Conservation (phyloP, 805 yeast species). For the Candida boleticola region DNA sequence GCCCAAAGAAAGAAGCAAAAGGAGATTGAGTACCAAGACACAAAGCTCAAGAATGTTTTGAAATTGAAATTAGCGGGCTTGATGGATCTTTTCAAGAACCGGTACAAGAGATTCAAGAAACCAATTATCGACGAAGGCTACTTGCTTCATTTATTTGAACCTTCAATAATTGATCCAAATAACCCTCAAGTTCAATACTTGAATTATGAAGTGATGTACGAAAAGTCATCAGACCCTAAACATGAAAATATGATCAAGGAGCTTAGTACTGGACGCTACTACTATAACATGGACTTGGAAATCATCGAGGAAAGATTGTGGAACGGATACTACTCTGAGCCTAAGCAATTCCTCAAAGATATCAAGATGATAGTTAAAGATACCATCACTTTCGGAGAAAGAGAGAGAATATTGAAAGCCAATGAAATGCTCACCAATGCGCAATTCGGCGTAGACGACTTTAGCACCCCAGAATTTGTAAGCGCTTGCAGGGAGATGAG, state of each 20-base stretch:
- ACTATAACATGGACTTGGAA: conserved; percentile 88
- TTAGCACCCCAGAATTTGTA: conserved; percentile 67
- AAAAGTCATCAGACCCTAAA: conserved; percentile 43
- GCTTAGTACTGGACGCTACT: conserved; percentile 66
- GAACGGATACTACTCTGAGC: conserved; percentile 95
- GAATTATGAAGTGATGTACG: conserved; percentile 39
- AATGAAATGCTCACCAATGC: conserved; percentile 97
- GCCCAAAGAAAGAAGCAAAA: conserved; percentile 45
- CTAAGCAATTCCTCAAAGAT: conserved; percentile 84
- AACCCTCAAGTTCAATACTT: conserved; percentile 24
- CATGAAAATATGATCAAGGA: conserved; percentile 79
- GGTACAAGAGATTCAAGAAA: conserved; percentile 87
- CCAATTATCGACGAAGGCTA: conserved; percentile 81
- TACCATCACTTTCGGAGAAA: conserved; percentile 68
- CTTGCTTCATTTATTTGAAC: conserved; percentile 76
- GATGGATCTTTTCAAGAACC: conserved; percentile 82
- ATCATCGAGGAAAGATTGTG: conserved; percentile 91
- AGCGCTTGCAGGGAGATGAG: conserved; percentile 75
- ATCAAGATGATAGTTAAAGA: conserved; percentile 82
- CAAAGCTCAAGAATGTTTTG: conserved; percentile 77
- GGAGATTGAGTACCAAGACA: conserved; percentile 62
- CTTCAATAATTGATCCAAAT: conserved; percentile 30
- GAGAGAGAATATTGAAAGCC: conserved; percentile 78
- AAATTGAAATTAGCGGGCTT: conserved; percentile 83
- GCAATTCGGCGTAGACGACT: conserved; percentile 91